Evolutionary conservation across 192 early-diverging fungal species (phyloP).

Genomic region (Allomyces macrogynus): DNA sequence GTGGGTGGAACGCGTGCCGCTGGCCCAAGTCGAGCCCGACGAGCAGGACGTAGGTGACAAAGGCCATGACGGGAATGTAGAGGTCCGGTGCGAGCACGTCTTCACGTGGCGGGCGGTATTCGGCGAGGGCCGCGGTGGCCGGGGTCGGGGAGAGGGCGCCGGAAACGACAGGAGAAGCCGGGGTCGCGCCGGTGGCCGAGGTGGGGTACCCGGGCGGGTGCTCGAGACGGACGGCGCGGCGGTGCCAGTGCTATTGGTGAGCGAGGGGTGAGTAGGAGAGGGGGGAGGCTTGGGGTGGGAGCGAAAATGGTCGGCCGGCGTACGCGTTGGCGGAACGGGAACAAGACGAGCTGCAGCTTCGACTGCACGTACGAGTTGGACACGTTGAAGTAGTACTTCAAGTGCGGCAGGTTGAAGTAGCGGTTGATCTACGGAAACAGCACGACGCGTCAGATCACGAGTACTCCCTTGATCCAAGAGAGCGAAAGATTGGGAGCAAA

Average conservation of each 20-base stretch:
- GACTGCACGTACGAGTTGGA: conserved; percentile 80
- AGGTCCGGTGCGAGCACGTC: conserved; percentile 90
- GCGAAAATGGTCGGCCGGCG: no score
- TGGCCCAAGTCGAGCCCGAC: conserved; percentile 44
- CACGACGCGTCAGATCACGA: neutral
- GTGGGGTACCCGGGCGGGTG: no score
- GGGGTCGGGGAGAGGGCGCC: no score
- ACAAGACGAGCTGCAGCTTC: conserved; percentile 65
- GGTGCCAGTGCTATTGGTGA: conserved; percentile 52
- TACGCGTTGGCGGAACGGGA: conserved; percentile 73
- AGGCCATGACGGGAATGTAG: conserved; percentile 87
- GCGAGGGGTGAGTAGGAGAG: no score
- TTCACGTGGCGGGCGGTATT: conserved; percentile 62
- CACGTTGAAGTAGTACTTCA: conserved; percentile 89
- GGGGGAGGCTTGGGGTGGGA: no score
- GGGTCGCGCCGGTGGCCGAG: no score
- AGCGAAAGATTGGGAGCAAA: neutral
- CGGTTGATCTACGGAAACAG: conserved; percentile 46
- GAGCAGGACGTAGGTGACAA: conserved; percentile 77
- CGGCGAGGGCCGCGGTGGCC: conserved; percentile 52
- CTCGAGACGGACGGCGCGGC: conserved; percentile 49
- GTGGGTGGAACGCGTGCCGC: conserved; percentile 58
- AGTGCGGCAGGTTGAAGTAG: conserved; percentile 64
- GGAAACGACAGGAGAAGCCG: no score
- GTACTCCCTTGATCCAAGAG: neutral